phyloP scores from a whole-genome alignment of 345 rosid genomes.

The Camelina laxa region DNA sequence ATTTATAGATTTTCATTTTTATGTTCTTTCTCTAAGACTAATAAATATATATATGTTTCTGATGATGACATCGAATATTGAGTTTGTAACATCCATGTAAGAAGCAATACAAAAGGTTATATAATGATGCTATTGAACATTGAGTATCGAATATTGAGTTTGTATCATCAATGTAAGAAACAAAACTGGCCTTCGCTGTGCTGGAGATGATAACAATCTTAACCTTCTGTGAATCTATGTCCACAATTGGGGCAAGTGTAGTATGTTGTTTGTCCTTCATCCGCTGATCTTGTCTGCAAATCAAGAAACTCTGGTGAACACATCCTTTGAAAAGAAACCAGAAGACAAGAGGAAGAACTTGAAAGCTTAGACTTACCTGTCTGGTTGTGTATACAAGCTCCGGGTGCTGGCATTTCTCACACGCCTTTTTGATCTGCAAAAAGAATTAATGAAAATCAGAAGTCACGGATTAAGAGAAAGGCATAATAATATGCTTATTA shows the following conservation, averaged over 20 bases:
- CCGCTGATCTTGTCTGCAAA: constrained; percentile 43
- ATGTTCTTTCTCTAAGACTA: background rate
- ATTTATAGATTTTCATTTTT: background rate
- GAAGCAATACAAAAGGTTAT: constrained; percentile 5
- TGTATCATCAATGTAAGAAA: constrained; percentile 9
- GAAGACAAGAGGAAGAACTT: constrained; percentile 9
- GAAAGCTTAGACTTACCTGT: constrained; percentile 25
- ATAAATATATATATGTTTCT: background rate
- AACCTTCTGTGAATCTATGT: constrained; percentile 46
- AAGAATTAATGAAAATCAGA: background rate
- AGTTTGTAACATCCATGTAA: background rate
- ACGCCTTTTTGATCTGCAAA: constrained; percentile 43
- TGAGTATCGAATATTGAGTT: background rate
- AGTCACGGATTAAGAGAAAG: background rate
- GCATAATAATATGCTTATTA: background rate
- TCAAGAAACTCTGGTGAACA: constrained; percentile 7
- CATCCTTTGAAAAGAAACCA: background rate
- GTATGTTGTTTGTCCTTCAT: constrained; percentile 43
- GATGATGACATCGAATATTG: background rate
- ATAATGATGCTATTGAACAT: background rate
- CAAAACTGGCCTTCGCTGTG: background rate
- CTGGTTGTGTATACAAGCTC: constrained; percentile 45
- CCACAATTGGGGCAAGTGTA: constrained; percentile 45
- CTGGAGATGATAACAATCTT: constrained; percentile 11
- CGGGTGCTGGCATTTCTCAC: constrained; percentile 44